These are phyloP conservation scores for Citrullus amarus DNA, from an alignment of 306 rosid genomes.

Conservation along the genomic window DNA sequence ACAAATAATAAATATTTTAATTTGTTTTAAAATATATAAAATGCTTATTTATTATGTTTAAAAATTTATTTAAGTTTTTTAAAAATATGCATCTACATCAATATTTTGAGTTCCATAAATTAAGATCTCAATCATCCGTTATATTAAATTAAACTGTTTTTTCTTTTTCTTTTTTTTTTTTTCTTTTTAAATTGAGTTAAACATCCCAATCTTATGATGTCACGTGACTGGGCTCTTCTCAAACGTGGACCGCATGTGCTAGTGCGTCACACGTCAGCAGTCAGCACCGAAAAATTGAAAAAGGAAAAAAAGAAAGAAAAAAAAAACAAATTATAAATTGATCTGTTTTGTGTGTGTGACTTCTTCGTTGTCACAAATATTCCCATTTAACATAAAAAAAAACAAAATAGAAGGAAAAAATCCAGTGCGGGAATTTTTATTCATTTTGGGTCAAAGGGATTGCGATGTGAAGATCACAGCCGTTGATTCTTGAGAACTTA, in stretches of 20 bases:
- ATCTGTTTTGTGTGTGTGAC: background rate
- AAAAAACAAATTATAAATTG: background rate
- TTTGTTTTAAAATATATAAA: too few relatives aligned
- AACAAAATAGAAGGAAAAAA: background rate
- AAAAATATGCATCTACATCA: too few relatives aligned
- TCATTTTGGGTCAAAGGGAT: background rate
- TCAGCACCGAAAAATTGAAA: background rate
- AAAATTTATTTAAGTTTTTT: too few relatives aligned
- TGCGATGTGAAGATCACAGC: background rate
- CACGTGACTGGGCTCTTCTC: conserved; percentile 5
- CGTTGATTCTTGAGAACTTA: background rate
- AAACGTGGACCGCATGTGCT: conserved; percentile 24
- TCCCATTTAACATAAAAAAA: background rate
- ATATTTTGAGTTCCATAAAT: too few relatives aligned
- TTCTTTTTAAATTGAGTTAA: background rate
- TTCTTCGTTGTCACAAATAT: conserved; percentile 4
- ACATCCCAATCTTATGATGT: conserved; percentile 3
- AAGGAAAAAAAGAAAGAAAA: background rate
- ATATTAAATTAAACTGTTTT: too few relatives aligned
- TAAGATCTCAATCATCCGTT: too few relatives aligned
- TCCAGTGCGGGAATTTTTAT: background rate
- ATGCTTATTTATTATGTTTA: too few relatives aligned
- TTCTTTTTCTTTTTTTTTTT: too few relatives aligned
- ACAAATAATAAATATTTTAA: too few relatives aligned
- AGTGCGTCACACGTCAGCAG: conserved; percentile 20